Conservation (phyloP, 2,329 filamentous ascomycete species). For the Verticillium albo-atrum region DNA sequence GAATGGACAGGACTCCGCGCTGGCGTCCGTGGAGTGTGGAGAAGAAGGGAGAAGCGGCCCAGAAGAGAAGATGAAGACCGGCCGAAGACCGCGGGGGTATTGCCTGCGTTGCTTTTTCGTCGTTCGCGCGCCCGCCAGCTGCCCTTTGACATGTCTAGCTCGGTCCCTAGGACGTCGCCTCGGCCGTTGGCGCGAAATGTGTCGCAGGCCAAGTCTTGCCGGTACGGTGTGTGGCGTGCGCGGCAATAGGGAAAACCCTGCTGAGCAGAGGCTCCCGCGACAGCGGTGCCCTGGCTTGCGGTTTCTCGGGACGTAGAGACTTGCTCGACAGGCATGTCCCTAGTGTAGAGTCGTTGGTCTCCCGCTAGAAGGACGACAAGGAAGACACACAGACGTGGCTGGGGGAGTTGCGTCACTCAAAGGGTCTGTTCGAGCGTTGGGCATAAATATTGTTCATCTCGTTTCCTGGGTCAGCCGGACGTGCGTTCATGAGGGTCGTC, state of each 20-base stretch:
- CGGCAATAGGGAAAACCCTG: background rate
- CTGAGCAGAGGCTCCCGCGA: background rate
- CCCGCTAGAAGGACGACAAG: background rate
- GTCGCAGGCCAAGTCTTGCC: background rate
- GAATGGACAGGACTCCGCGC: background rate
- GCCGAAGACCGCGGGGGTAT: background rate
- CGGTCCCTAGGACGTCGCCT: background rate
- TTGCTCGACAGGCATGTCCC: background rate
- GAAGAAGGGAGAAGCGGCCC: background rate
- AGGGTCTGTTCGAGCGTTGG: background rate
- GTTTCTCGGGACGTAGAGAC: conserved; percentile 6
- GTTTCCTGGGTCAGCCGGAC: background rate
- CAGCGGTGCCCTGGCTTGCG: conserved; percentile 7
- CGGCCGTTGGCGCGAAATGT: background rate
- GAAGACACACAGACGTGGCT: background rate
- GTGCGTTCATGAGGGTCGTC: background rate
- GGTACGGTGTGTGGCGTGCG: background rate
- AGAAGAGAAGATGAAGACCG: background rate
- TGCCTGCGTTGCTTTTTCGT: background rate
- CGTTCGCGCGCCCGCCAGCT: background rate
- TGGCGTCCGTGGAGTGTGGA: background rate
- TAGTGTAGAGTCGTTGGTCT: background rate
- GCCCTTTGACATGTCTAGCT: background rate
- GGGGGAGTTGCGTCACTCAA: background rate
- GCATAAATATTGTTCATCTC: background rate